A percentile compares a stretch with the other conserved stretches of the same genome.
Evolutionary conservation across 1,284 basidiomycete genomes (phyloP).

Genomic region (Mycena citricolor): DNA sequence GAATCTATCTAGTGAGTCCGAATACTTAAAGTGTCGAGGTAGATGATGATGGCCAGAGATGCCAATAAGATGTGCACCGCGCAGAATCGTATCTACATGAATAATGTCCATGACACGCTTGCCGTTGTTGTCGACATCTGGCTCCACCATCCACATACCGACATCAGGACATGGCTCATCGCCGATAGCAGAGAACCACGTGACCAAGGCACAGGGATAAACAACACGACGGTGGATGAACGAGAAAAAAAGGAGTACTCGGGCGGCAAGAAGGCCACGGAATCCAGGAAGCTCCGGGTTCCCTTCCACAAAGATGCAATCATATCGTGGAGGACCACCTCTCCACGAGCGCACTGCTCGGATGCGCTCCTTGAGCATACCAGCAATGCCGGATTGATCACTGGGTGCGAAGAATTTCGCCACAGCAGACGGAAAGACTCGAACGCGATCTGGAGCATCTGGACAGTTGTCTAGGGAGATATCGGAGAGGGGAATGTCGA

Average conservation of each 20-base stretch:
- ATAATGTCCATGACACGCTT: constrained; percentile 10
- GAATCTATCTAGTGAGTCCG: constrained; percentile 23
- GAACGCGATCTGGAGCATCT: neutral
- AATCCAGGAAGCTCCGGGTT: constrained; percentile 22
- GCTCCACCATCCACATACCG: constrained; percentile 21
- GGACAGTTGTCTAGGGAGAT: constrained; percentile 11
- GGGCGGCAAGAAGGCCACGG: constrained; percentile 24
- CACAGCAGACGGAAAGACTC: neutral
- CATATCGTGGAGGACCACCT: constrained; percentile 19
- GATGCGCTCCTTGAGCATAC: constrained; percentile 11
- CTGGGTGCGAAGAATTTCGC: constrained; percentile 16
- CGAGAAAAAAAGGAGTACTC: constrained; percentile 27
- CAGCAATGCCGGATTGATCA: constrained; percentile 7
- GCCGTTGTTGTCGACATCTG: neutral
- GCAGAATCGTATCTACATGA: constrained; percentile 22
- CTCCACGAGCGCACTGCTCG: constrained; percentile 9
- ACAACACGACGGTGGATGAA: constrained; percentile 18
- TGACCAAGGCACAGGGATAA: constrained; percentile 28
- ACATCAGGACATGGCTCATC: constrained; percentile 6
- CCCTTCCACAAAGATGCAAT: constrained; percentile 27
- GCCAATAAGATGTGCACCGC: constrained; percentile 25
- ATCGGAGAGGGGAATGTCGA: neutral
- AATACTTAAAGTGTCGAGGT: constrained; percentile 16
- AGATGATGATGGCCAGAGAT: constrained; percentile 12
- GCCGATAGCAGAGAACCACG: constrained; percentile 14